Evolutionary conservation across 305 asterid genomes (phyloP), one percentile per base, ranked within the genome.

Genomic region (Coffea humblotiana): DNA sequence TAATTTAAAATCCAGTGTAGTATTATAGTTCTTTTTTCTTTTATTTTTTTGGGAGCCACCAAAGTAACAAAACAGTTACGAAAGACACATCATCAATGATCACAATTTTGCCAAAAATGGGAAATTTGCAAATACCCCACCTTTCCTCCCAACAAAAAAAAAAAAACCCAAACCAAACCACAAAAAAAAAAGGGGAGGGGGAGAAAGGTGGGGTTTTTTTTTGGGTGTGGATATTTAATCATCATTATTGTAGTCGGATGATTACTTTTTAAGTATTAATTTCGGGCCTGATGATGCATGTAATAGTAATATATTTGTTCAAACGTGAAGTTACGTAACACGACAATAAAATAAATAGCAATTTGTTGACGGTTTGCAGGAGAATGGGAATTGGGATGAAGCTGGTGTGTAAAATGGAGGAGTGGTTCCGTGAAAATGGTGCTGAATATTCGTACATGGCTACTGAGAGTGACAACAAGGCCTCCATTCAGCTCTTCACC

Each of bases 361-460:
- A 63, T n/a, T 64, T 64, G 63, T 48, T 66, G 52, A 3, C 52
- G 23, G 43, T 27, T 83, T 72, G 63, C 94, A 93, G 98, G 91
- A 82, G 98, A 83, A 88, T 91, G 90, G 97, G 98, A 78, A 92
- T 94, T n/a, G 98, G 94, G 52, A 25, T 89, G 81, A 90, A 93
- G 79, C 83, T 94, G 8, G 97, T 94, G 65, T 82, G 86, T 4
- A 68, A 72, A 79, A 83, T 94, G 79, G 98, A 94, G 64, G 85
- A 84, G 15, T 94, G 97, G 98, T 93, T 94, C 49, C 82, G 78
- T 43, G 92, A 89, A 71, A 93, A 89, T 79, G 98, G 98, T 12
- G 97, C 96, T 9, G 96, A 92, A 77, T 94, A 94, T 85, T 91
- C 97, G 0, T 94, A 93, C 83, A 93, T 94, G 91, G 98, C 98